Evolutionary conservation across 2,329 filamentous ascomycete genomes (phyloP), one percentile per base, ranked within the genome.

Genomic region (Colletotrichum cereale): DNA sequence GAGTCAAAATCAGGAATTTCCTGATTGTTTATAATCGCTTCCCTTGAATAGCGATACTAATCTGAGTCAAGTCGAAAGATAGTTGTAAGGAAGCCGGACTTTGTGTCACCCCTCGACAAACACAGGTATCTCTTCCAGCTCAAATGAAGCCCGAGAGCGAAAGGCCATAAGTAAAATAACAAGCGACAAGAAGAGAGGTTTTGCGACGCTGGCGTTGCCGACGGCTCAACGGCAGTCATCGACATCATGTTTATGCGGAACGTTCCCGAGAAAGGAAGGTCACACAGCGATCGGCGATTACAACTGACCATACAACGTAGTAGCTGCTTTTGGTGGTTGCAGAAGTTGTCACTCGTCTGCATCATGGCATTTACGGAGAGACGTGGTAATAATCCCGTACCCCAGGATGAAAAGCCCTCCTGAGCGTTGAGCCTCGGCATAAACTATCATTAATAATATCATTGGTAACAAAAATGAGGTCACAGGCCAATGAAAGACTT

Each of bases 361-460:
- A 18, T 34, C 26, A 26, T 50, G 29, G 44, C 38, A 21, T 60
- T 56, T 60, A 47, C 34, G 56, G 48, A 62, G 62, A 31, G 50
- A 50, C 50, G 40, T 42, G 42, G 55, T 8, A 50, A 38, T 26
- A 55, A 44, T 44, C 44, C 47, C 48, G 53, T 55, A 60, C 62
- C 62, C 67, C 55, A 21, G 55, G 56, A 62, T 62, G 38, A 48
- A 50, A 24, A 55, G 14, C n/a, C 38, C 36, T n/a, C 29, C 31
- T 34, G n/a, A 18, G 8, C 26, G 34, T 21, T 50, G 52, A 60
- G 58, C 65, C 68, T 71, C 68, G 68, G 68, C 44, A 53, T 47
- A 6, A 29, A 57, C 16, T n/a, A 63, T 57, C 52, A 68, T 71
- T 58, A 53, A 71, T 57, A 62, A 67, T 61, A 36, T 62, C 40